phyloP scores from a whole-genome alignment of 345 rosid species.

The Camelina hispida region DNA sequence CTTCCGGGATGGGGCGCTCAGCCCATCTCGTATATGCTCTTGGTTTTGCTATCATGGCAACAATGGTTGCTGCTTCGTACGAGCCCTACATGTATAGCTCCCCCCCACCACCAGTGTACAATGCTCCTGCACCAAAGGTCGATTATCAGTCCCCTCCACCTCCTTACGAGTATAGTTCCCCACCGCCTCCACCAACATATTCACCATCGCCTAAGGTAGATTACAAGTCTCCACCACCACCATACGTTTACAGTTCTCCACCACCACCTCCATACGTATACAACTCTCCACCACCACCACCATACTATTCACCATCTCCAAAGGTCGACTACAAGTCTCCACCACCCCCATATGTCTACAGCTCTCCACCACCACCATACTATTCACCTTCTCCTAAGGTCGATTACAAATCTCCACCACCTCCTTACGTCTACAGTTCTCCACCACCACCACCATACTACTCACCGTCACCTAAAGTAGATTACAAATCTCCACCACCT shows the following conservation, averaged over 20 bases:
- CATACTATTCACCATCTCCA: background rate
- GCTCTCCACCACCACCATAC: background rate
- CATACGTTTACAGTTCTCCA: background rate
- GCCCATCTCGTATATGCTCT: constrained; percentile 40
- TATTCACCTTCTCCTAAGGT: background rate
- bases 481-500: background rate
- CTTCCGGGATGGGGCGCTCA: constrained; percentile 41
- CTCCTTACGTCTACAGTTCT: background rate
- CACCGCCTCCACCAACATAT: background rate
- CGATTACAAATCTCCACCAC: background rate
- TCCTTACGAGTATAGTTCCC: constrained; percentile 12
- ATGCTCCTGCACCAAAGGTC: constrained; percentile 2
- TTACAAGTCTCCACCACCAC: background rate
- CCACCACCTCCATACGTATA: background rate
- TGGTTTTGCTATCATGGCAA: constrained; percentile 34
- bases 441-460: constrained; percentile 2
- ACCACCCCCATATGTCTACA: background rate
- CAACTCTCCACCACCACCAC: background rate
- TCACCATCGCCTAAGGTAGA: background rate
- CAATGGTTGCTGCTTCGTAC: constrained; percentile 43
- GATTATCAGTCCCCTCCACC: constrained; percentile 27
- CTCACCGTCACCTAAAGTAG: background rate
- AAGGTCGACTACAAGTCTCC: background rate
- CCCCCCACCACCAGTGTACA: constrained; percentile 22
- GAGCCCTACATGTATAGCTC: constrained; percentile 33